These are phyloP conservation scores for Sporopachydermia lactativora DNA, from an alignment of 805 yeast species.

Conservation along the genomic window DNA sequence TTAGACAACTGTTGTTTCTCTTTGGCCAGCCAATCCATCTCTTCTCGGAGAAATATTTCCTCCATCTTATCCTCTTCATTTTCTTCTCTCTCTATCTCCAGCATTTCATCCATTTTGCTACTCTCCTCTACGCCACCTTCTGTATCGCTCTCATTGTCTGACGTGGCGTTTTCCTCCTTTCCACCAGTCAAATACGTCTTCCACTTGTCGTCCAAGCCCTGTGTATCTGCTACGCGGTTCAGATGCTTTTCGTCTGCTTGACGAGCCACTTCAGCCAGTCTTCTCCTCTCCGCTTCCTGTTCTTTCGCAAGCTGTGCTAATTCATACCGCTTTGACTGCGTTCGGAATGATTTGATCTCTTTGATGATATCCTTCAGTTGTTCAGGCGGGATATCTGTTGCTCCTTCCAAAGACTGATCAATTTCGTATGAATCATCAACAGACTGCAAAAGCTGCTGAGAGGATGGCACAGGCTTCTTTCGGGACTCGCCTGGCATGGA, in stretches of 20 bases:
- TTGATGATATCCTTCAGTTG: not conserved
- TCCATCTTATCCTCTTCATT: not conserved
- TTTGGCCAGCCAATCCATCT: not conserved
- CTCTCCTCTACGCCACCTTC: not conserved
- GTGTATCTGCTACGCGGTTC: not conserved
- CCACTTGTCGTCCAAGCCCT: slow-evolving; percentile 1
- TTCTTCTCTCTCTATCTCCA: not conserved
- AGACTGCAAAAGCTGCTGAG: not conserved
- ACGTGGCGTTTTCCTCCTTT: too few species aligned
- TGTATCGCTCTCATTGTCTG: not conserved
- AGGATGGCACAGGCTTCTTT: too few species aligned
- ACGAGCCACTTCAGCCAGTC: not conserved
- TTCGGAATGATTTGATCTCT: not conserved
- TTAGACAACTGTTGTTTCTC: not conserved
- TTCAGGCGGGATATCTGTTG: not conserved
- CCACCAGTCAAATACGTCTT: not conserved
- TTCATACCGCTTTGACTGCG: not conserved
- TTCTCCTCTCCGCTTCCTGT: not conserved
- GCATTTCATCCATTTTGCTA: not conserved
- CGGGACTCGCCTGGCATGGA: not conserved
- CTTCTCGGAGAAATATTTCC: not conserved
- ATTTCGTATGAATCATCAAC: not conserved
- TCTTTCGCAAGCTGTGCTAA: not conserved
- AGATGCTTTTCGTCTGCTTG: not conserved
- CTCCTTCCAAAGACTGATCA: not conserved